These are phyloP conservation scores for Populus deltoides DNA, from an alignment of 345 rosid genomes.

Conservation along the genomic window DNA sequence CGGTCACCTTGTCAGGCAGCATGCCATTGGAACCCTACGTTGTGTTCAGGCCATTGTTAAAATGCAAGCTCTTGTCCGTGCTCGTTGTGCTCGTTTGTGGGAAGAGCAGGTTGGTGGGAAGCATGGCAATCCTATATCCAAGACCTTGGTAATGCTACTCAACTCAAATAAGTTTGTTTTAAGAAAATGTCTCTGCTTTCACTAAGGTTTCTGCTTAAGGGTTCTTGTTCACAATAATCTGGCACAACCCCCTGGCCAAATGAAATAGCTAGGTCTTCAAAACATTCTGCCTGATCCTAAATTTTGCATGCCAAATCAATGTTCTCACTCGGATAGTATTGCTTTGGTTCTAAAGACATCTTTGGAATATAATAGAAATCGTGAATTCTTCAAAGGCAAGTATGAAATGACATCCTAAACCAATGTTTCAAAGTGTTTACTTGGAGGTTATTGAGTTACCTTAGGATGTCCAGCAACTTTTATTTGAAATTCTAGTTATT, in stretches of 20 bases:
- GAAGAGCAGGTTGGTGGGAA: conserved; percentile 22
- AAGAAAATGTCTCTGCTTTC: not conserved
- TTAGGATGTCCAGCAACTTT: not conserved
- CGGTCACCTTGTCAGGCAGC: conserved; percentile 84
- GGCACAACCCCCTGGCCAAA: not conserved
- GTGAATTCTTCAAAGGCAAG: not conserved
- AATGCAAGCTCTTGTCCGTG: conserved; percentile 73
- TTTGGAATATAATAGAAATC: not conserved
- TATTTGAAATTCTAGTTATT: not conserved
- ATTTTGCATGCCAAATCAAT: not conserved
- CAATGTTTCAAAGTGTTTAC: not conserved
- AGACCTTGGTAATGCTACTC: conserved; percentile 38
- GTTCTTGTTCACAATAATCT: not conserved
- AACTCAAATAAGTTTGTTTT: conserved; percentile 9
- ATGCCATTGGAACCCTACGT: conserved; percentile 80
- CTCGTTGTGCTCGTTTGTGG: conserved; percentile 31
- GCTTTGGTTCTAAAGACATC: not conserved
- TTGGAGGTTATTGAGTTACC: not conserved
- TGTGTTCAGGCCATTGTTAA: conserved; percentile 87
- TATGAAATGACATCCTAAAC: not conserved
- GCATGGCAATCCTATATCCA: conserved; percentile 31
- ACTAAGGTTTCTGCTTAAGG: not conserved
- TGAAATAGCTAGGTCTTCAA: not conserved
- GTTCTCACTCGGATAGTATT: not conserved
- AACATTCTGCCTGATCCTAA: not conserved